Conservation (phyloP, 2,329 filamentous ascomycete genomes). For the Ilyonectria mors-panacis region DNA sequence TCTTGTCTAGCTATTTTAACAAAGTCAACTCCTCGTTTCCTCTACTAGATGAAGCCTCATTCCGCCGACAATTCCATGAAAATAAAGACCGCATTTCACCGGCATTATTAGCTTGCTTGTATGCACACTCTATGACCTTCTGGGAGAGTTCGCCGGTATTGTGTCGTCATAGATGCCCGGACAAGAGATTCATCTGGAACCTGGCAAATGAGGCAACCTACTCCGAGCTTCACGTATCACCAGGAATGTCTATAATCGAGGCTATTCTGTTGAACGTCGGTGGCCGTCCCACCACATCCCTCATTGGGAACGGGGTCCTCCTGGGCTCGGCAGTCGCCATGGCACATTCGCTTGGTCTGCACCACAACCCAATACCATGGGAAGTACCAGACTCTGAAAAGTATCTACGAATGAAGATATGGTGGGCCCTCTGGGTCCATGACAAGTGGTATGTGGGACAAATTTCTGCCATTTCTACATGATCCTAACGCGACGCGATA, state of each 20-base stretch:
- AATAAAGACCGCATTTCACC: conserved; percentile 67
- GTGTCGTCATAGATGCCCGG: conserved; percentile 64
- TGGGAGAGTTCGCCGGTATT: conserved; percentile 67
- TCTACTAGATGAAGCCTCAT: conserved; percentile 69
- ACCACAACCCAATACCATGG: conserved; percentile 67
- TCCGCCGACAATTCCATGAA: conserved; percentile 63
- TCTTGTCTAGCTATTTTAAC: conserved; percentile 37
- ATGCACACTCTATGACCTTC: conserved; percentile 71
- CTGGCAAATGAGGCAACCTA: conserved; percentile 72
- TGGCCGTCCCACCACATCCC: conserved; percentile 72
- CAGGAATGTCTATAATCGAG: conserved; percentile 71
- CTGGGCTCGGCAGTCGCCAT: conserved; percentile 67
- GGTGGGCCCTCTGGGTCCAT: conserved; percentile 70
- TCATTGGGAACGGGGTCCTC: conserved; percentile 69
- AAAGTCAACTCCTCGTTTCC: conserved; percentile 73
- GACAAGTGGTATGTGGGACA: conserved; percentile 64
- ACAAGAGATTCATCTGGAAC: conserved; percentile 74
- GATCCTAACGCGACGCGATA: conserved; percentile 9
- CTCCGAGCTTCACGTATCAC: conserved; percentile 71
- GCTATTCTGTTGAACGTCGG: conserved; percentile 72
- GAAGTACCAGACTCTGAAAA: conserved; percentile 67
- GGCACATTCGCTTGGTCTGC: conserved; percentile 68
- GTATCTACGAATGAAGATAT: conserved; percentile 65
- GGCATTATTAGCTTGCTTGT: conserved; percentile 69
- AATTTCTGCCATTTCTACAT: neutral